Base-by-base conservation (phyloP, 2,329 filamentous ascomycete species). In the Aspergillus neoniger region DNA sequence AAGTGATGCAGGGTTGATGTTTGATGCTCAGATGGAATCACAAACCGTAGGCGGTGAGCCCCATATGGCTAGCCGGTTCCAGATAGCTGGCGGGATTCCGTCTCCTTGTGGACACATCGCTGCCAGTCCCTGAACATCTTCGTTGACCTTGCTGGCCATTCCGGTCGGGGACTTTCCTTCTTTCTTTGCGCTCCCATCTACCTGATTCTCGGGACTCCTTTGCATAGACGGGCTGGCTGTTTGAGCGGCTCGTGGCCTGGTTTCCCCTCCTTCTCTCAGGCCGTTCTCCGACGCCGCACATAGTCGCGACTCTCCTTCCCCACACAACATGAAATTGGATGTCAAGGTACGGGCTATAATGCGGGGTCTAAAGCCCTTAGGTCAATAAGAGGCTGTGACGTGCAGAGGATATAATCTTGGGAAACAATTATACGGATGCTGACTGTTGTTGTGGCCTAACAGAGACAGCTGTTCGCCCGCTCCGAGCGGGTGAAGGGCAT, bases 401-500 rank as follows among this genome's bases (percentile, higher is more conserved):
- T 62, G 30, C 3, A 2, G 51, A 49, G 55, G 21, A 23, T 19
- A 52, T 52, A 41, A 14, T 58, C 51, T 58, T 49, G 28, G 30
- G 36, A 36, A 23, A 51, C n/a, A 57, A 54, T 61, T 54, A 32
- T 14, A 59, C n/a, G 38, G 60, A 64, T 62, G 73, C 81, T 82
- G 71, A 83, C 65, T 53, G 65, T 65, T 66, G 75, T 71, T 59
- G 61, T 73, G 50, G 63, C 57, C 65, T 77, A 54, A 72, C 65
- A 92, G 89, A 88, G 88, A 79, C 90, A 92, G 80, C 86, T 92
- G 71, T 91, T 92, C 82, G 91, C 91, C 79, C 87, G 92, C 79
- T 96, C 91, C 73, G 92, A 98, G 86, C 90, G 94, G 81, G 94
- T 98, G 69, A 98, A 98, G 82, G 90, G 91, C 75, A 92, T 96